phyloP scores from a whole-genome alignment of 768 basidiomycete species.

The Auricularia heimuer region DNA sequence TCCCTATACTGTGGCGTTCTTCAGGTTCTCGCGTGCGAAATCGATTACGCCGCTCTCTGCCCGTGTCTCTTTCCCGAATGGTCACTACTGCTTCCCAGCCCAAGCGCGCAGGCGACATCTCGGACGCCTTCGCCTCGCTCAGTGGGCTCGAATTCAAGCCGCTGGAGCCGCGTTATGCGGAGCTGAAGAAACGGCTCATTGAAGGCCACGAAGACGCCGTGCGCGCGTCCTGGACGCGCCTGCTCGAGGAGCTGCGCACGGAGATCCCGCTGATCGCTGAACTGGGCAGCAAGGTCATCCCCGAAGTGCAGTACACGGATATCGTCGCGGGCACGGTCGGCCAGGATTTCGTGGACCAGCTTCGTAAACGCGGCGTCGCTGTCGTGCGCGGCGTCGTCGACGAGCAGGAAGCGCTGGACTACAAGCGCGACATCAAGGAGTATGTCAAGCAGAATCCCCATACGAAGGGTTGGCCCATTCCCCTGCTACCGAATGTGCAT shows the following conservation, averaged over 20 bases:
- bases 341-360: constrained; percentile 29
- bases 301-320: constrained; percentile 36
- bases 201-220: constrained; percentile 30
- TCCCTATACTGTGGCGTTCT: too few species aligned
- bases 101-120: constrained; percentile 32
- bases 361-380: constrained; percentile 45
- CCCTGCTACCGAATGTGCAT: not conserved
- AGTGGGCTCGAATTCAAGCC: constrained; percentile 25
- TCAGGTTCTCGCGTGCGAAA: too few species aligned
- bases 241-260: constrained; percentile 39
- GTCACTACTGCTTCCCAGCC: not conserved
- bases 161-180: constrained; percentile 48
- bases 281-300: constrained; percentile 45
- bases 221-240: constrained; percentile 42
- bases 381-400: constrained; percentile 50
- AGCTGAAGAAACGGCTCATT: constrained; percentile 47
- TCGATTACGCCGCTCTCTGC: too few species aligned
- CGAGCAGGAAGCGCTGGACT: constrained; percentile 18
- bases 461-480: constrained; percentile 13
- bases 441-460: constrained; percentile 17
- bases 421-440: constrained; percentile 32
- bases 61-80: too few species aligned
- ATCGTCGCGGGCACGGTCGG: constrained; percentile 36
- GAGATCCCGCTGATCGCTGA: constrained; percentile 38
- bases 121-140: constrained; percentile 37